Conservation (phyloP, 495 filamentous ascomycete genomes). For the Cercophora scortea region DNA sequence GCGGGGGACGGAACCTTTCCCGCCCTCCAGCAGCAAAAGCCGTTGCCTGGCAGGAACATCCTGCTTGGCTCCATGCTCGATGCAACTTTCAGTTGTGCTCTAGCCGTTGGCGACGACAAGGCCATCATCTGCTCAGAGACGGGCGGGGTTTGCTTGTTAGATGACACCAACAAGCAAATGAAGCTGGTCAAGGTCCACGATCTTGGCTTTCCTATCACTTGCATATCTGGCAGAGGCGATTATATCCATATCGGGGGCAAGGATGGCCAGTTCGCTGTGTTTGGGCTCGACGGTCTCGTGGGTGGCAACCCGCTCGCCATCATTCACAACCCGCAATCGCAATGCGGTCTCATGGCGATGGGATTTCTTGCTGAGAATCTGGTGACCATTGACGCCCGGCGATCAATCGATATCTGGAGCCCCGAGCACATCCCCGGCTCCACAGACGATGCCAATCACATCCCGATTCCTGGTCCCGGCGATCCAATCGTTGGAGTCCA, state of each 20-base stretch:
- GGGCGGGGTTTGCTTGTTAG: constrained; percentile 69
- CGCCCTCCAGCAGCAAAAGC: constrained; percentile 32
- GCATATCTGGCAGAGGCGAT: constrained; percentile 43
- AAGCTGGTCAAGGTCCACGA: constrained; percentile 57
- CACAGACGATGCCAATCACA: constrained; percentile 23
- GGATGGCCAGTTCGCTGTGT: constrained; percentile 32
- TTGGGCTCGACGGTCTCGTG: constrained; percentile 33
- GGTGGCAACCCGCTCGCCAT: constrained; percentile 18
- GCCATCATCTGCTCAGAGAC: constrained; percentile 66
- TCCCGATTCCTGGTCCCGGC: constrained; percentile 59
- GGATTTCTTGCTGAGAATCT: constrained; percentile 59
- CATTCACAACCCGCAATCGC: constrained; percentile 19
- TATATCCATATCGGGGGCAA: constrained; percentile 36
- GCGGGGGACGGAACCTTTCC: constrained; percentile 29
- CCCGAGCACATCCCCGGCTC: constrained; percentile 26
- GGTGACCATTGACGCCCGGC: constrained; percentile 67
- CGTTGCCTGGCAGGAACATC: constrained; percentile 57
- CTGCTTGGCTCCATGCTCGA: constrained; percentile 73
- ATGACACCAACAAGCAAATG: constrained; percentile 64
- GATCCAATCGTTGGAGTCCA: constrained; percentile 73
- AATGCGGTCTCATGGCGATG: constrained; percentile 49
- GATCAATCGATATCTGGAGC: constrained; percentile 60
- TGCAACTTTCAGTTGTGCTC: constrained; percentile 71
- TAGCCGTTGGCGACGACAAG: constrained; percentile 60
- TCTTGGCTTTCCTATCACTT: constrained; percentile 54